Evolutionary conservation across 2,329 filamentous ascomycete species (phyloP).

Genomic region (Diplodia seriata): DNA sequence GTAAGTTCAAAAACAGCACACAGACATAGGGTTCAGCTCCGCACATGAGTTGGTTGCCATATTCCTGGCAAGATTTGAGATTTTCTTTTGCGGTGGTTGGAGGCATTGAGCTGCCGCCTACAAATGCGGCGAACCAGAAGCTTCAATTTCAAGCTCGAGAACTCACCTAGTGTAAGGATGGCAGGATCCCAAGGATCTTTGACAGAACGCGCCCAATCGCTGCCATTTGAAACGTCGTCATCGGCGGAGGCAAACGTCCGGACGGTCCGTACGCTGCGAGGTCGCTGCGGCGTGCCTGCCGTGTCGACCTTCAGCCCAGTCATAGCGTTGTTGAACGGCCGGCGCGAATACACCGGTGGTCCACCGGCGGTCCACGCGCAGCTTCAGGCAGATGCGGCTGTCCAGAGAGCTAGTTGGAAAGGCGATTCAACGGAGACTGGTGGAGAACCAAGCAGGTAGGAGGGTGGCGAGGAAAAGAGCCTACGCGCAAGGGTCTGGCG

Average conservation of each 20-base stretch:
- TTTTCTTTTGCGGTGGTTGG: too few relatives aligned
- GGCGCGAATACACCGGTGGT: not conserved
- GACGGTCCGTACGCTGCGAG: constrained; percentile 41
- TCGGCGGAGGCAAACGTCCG: constrained; percentile 43
- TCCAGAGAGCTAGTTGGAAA: not conserved
- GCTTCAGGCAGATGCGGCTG: not conserved
- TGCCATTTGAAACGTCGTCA: constrained; percentile 49
- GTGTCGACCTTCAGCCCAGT: constrained; percentile 23
- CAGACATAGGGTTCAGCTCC: not conserved
- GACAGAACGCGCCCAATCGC: constrained; percentile 52
- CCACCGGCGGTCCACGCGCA: not conserved
- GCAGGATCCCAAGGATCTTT: constrained; percentile 58
- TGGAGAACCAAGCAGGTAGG: not conserved
- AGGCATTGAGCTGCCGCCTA: too few relatives aligned
- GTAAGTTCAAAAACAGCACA: not conserved
- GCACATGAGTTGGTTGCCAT: not conserved
- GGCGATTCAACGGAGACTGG: not conserved
- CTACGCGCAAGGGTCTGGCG: not conserved
- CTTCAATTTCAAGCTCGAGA: not conserved
- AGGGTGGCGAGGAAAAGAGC: too few relatives aligned
- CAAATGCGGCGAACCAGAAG: not conserved
- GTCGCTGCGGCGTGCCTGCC: constrained; percentile 34
- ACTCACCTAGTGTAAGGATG: constrained; percentile 54
- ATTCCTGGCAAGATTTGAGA: not conserved
- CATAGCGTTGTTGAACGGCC: constrained; percentile 18